Base-by-base conservation (phyloP, 1,284 basidiomycete species). In the Pisolithus thermaeus region DNA sequence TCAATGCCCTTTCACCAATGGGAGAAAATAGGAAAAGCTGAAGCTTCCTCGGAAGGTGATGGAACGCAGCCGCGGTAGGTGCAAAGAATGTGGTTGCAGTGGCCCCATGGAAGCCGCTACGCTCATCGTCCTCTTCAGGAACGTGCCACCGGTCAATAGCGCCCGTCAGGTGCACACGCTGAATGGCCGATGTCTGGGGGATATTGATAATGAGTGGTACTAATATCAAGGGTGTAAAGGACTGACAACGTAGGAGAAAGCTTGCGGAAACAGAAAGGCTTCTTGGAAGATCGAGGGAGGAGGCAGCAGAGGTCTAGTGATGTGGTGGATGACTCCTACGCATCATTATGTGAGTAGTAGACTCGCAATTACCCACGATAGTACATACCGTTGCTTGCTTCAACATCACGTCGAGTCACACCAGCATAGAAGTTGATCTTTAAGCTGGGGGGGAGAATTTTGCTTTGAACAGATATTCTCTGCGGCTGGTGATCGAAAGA, bases 11-110 rank as follows among this genome's bases (percentile, higher is more conserved):
- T 46, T 70, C 68, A 7, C 87, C 87, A 51, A 81, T 80, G 1
- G 82, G 82, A 7, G 83, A 86, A 69, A 89, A 88, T 50, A 90
- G 73, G 73, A 76, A 90, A 35, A 74, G 59, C 52, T 71, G 73
- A 43, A 90, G 73, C 48, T 74, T 76, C 38, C 56, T 62, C 0
- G 87, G 87, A 22, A 90, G 72, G 8, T 62, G 66, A 27, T 70
- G 59, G 67, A 87, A 90, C 2, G 87, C 87, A 7, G 63, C 64
- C 62, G 88, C 87, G 46, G 75, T 75, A 0, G 86, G 87, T 1
- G 78, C 80, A 61, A 90, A 88, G 40, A 81, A 57, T 0, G 87
- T 88, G 9, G 80, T 73, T 7, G 80, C 71, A 1, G 73, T 64
- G 11, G 75, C 63, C 8, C 87, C 85, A 44, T 69, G 58, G 49